A percentile compares a stretch with the other conserved stretches of the same genome.
phyloP scores from a whole-genome alignment of 2,329 filamentous ascomycete genomes.

The Cordyceps militaris region DNA sequence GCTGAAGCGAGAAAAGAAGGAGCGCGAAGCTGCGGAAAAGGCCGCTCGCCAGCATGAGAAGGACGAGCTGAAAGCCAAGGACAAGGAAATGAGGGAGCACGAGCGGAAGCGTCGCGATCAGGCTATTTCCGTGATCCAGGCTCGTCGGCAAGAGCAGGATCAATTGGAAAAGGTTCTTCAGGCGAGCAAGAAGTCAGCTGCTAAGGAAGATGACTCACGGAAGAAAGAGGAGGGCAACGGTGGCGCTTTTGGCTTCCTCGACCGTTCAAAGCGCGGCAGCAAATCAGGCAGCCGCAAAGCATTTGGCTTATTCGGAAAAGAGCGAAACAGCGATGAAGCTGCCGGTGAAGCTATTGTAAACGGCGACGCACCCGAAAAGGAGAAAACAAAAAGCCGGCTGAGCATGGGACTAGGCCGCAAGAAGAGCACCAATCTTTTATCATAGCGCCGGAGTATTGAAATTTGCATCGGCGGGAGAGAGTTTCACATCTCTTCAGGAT shows the following conservation, averaged over 20 bases:
- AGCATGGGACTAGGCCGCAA: slow-evolving; percentile 62
- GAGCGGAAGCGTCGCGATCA: slow-evolving; percentile 40
- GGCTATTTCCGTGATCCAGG: slow-evolving; percentile 46
- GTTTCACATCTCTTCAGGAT: neutral
- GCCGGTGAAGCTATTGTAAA: slow-evolving; percentile 16
- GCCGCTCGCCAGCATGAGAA: slow-evolving; percentile 49
- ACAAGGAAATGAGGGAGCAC: slow-evolving; percentile 32
- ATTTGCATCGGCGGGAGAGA: neutral
- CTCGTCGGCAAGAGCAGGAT: slow-evolving; percentile 49
- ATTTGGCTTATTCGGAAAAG: slow-evolving; percentile 57
- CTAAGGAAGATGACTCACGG: slow-evolving; percentile 40
- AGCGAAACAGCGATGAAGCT: slow-evolving; percentile 26
- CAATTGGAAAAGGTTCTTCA: slow-evolving; percentile 59
- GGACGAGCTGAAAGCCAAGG: slow-evolving; percentile 35
- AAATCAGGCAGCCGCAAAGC: slow-evolving; percentile 76
- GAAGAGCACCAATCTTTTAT: slow-evolving; percentile 51
- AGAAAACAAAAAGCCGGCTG: slow-evolving; percentile 57
- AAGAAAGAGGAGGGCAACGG: slow-evolving; percentile 34
- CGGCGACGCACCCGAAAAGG: slow-evolving; percentile 33
- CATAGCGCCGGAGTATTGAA: slow-evolving; percentile 16
- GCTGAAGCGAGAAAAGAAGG: slow-evolving; percentile 63
- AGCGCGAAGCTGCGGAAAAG: slow-evolving; percentile 49
- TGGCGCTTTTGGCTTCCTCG: slow-evolving; percentile 45
- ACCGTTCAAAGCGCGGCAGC: slow-evolving; percentile 62
- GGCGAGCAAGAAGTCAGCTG: slow-evolving; percentile 56